Evolutionary conservation across 2,329 filamentous ascomycete genomes (phyloP).

Genomic region (Clonostachys rhizophaga): DNA sequence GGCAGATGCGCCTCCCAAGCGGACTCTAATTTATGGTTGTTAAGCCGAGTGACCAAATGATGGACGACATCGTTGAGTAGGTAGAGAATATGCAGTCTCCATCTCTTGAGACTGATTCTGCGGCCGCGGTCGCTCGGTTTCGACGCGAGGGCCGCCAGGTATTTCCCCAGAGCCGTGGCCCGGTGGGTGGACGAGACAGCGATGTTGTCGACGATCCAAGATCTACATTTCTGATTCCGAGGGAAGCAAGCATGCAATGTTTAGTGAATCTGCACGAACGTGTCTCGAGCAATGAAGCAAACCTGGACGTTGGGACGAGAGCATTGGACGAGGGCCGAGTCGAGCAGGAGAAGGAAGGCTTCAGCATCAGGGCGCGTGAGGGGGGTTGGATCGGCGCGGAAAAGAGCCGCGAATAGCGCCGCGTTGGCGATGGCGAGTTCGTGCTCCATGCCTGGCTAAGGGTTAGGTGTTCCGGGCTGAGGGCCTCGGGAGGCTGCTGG

Average conservation of each 20-base stretch:
- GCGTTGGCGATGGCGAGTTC: conserved; percentile 76
- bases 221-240: conserved; percentile 74
- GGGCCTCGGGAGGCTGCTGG: too few relatives aligned
- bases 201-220: conserved; percentile 74
- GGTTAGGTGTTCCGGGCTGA: not conserved
- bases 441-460: conserved; percentile 49
- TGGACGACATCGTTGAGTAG: conserved; percentile 75
- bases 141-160: conserved; percentile 60
- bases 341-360: conserved; percentile 62
- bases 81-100: conserved; percentile 72
- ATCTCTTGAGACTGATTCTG: conserved; percentile 41
- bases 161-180: conserved; percentile 67
- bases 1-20: conserved; percentile 55
- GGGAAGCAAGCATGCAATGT: not conserved
- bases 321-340: conserved; percentile 64
- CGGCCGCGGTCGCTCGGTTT: conserved; percentile 37
- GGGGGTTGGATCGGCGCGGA: conserved; percentile 69
- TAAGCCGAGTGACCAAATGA: conserved; percentile 53
- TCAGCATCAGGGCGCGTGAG: conserved; percentile 66
- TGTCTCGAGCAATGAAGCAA: conserved; percentile 44
- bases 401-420: conserved; percentile 67
- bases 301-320: conserved; percentile 83
- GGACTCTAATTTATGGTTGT: conserved; percentile 46
- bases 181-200: conserved; percentile 58
- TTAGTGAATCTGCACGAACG: conserved; percentile 4